Evolutionary conservation across 805 yeast species (phyloP).

Genomic region (Cyberlindnera misumaiensis): DNA sequence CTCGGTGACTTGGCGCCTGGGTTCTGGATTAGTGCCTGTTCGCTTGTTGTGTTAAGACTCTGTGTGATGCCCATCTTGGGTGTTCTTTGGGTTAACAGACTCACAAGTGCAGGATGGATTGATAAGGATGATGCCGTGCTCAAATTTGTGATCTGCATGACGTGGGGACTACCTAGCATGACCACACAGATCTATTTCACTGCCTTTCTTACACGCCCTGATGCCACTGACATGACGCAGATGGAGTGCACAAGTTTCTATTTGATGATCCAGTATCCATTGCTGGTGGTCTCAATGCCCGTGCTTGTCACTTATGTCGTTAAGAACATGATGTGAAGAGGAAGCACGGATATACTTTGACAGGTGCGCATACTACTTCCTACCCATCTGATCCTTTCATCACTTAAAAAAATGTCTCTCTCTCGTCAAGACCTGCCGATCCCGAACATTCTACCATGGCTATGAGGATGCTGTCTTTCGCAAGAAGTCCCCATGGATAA

Average conservation of each 20-base stretch:
- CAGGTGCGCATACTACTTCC: too few relatives aligned
- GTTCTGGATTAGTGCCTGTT: constrained; percentile 59
- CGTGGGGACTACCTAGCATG: constrained; percentile 80
- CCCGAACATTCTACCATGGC: too few relatives aligned
- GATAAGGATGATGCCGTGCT: constrained; percentile 42
- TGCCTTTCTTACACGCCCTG: constrained; percentile 70
- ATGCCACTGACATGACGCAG: constrained; percentile 42
- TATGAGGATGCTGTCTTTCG: too few relatives aligned
- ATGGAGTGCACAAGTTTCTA: constrained; percentile 82
- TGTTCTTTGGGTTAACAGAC: constrained; percentile 52
- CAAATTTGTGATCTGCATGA: constrained; percentile 65
- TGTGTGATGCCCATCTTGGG: constrained; percentile 78
- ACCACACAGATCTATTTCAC: constrained; percentile 86
- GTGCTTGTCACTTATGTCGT: constrained; percentile 34
- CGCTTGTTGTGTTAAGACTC: constrained; percentile 51
- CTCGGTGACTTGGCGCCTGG: constrained; percentile 57
- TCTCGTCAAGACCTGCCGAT: too few relatives aligned
- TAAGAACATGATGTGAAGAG: constrained; percentile 6
- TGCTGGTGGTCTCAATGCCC: constrained; percentile 65
- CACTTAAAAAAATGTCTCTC: too few relatives aligned
- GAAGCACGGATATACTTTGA: too few relatives aligned
- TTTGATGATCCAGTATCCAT: constrained; percentile 66
- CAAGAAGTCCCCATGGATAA: too few relatives aligned
- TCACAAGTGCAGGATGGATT: constrained; percentile 59
- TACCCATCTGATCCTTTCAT: too few relatives aligned